phyloP scores from a whole-genome alignment of 73 alveolate species.

The Effrenium voratum region DNA sequence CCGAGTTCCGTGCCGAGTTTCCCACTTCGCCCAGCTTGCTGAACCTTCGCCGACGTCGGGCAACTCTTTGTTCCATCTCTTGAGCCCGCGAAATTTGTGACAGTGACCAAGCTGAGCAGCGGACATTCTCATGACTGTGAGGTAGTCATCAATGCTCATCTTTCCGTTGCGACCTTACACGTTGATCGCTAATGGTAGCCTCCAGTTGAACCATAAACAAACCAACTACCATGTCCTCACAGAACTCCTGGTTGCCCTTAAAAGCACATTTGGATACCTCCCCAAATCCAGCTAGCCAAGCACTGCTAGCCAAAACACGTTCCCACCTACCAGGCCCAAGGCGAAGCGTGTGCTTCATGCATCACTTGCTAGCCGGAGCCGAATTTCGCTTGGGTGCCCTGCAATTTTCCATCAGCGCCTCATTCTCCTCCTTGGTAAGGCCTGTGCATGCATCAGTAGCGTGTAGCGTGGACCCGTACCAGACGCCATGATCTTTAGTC shows the following conservation, averaged over 20 bases:
- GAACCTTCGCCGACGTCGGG: not conserved
- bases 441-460: constrained; percentile 8
- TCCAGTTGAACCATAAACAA: too few relatives aligned
- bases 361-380: not conserved
- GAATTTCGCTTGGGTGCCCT: not conserved
- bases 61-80: not conserved
- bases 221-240: too few relatives aligned
- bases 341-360: not conserved
- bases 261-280: too few relatives aligned
- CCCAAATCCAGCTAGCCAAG: not conserved
- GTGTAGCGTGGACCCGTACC: too few relatives aligned
- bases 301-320: not conserved
- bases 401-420: constrained; percentile 69
- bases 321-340: not conserved
- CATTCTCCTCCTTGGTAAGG: constrained; percentile 53
- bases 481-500: too few relatives aligned
- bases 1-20: not conserved
- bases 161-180: constrained; percentile 29
- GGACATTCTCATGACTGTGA: constrained; percentile 38
- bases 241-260: too few relatives aligned
- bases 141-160: constrained; percentile 50
- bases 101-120: not conserved
- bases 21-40: constrained; percentile 84
- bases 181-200: not conserved
- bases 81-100: not conserved